Evolutionary conservation across 306 rosid species (phyloP), one percentile per base, ranked within the genome.

Genomic region (Potentilla sterilis): DNA sequence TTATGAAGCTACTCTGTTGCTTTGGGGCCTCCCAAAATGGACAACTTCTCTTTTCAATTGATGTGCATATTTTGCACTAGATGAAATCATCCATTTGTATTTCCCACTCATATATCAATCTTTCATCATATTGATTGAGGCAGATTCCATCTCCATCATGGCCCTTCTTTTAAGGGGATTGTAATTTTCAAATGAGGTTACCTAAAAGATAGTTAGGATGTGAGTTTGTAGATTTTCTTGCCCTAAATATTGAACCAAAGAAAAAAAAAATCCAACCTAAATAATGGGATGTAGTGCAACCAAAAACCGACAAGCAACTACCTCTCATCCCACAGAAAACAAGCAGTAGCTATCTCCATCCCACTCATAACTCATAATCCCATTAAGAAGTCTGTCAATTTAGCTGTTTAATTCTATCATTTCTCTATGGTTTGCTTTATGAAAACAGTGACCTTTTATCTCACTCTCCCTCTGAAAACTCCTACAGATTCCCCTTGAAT

Each of bases 1-100:
- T 74, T 72, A 84, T 77, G 79, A 62, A 69, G 72, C 79, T 76
- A 32, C 83, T 66, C 75, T 65, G 67, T 64, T 70, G 47, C 75
- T 49, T 52, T 67, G 67, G 81, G 81, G 44, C 87, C 83, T 73
- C 43, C 79, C 67, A 66, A 73, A 61, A 77, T 69, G 77, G 80
- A 64, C 74, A 15, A 21, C 47, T 70, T 54, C 75, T 75, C 78
- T 65, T 70, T 57, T 44, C 70, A 64, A n/a, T 32, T 70, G 63
- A 69, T 51, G 76, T 62, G 24, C 70, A 43, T 69, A 54, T 63
- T 59, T 75, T 72, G 57, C n/a, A 37, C 44, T 37, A 4, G 47
- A 22, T 42, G 68, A 61, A 38, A 69, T 24, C 62, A 19, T 51
- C 46, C 64, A 35, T 49, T 11, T 51, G 43, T 69, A 44, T 70